A percentile compares a stretch with the other conserved stretches of the same genome.
Conservation (phyloP, 1,139 yeast genomes). For the Hanseniaspora gamundiae region DNA sequence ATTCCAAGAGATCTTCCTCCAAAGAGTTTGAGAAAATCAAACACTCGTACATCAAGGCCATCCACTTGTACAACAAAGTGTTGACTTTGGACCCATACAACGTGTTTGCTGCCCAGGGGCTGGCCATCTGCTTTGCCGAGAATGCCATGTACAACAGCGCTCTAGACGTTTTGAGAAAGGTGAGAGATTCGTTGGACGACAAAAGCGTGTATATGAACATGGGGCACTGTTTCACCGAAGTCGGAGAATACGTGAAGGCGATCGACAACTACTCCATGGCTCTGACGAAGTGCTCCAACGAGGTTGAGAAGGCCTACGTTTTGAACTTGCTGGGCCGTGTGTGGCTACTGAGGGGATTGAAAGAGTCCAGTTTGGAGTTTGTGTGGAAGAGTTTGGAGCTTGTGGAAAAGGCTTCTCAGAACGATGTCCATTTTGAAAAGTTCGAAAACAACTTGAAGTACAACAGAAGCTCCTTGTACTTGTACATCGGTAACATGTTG, state of each 20-base stretch:
- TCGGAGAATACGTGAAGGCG: constrained; percentile 73
- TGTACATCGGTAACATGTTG: constrained; percentile 76
- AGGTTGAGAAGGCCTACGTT: constrained; percentile 40
- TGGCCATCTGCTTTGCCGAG: constrained; percentile 88
- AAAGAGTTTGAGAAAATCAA: constrained; percentile 50
- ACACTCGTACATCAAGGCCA: constrained; percentile 75
- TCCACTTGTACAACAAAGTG: constrained; percentile 82
- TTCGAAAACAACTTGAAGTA: constrained; percentile 43
- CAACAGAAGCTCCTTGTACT: constrained; percentile 75
- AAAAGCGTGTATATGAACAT: constrained; percentile 72
- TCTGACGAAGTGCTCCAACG: constrained; percentile 49
- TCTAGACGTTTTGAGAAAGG: constrained; percentile 73
- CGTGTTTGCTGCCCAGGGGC: constrained; percentile 95
- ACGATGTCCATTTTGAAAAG: constrained; percentile 24
- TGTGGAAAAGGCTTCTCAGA: constrained; percentile 39
- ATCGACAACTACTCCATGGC: constrained; percentile 85
- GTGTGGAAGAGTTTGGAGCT: constrained; percentile 52
- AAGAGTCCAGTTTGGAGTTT: constrained; percentile 51
- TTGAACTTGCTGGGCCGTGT: constrained; percentile 73
- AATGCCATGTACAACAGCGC: constrained; percentile 69
- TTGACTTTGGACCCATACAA: constrained; percentile 72
- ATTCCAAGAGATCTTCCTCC: constrained; percentile 36
- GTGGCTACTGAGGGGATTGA: constrained; percentile 74
- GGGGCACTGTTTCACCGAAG: constrained; percentile 79
- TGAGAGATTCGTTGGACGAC: constrained; percentile 81